Conservation (phyloP, 2,329 filamentous ascomycete genomes). For the Cladosporium sp. region DNA sequence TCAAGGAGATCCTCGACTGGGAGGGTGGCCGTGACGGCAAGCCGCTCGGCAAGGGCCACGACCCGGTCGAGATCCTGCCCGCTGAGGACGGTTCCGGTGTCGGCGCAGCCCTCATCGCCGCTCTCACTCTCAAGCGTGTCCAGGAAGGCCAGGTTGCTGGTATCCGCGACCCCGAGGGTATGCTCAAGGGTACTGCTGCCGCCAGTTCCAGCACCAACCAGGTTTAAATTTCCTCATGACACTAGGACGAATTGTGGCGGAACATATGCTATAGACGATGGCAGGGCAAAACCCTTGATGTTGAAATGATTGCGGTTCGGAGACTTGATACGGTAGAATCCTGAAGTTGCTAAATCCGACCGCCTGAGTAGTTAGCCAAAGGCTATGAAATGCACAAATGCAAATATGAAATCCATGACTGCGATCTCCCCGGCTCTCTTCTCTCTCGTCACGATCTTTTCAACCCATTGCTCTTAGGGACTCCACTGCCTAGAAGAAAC, state of each 20-base stretch:
- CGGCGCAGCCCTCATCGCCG: slow-evolving; percentile 91
- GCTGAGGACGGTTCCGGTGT: slow-evolving; percentile 97
- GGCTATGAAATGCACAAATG: slow-evolving; percentile 15
- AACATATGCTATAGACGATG: background rate
- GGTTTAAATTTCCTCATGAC: background rate
- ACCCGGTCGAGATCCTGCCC: slow-evolving; percentile 82
- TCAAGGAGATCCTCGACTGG: slow-evolving; percentile 97
- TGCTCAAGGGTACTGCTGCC: slow-evolving; percentile 42
- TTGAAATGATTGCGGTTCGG: background rate
- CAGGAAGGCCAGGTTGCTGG: slow-evolving; percentile 60
- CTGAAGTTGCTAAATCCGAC: background rate
- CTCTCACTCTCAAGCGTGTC: slow-evolving; percentile 63
- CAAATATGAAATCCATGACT: slow-evolving; percentile 7
- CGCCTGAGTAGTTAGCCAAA: slow-evolving; percentile 9
- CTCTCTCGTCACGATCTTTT: background rate
- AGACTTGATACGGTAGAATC: background rate
- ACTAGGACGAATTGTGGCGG: background rate
- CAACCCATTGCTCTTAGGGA: background rate
- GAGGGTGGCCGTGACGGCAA: slow-evolving; percentile 69
- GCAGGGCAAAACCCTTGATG: background rate
- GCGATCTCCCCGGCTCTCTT: background rate
- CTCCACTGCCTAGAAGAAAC: background rate
- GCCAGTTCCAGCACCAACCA: slow-evolving; percentile 23
- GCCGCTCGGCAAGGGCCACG: slow-evolving; percentile 56
- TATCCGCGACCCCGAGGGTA: slow-evolving; percentile 53